A percentile compares a stretch with the other conserved stretches of the same genome.
Evolutionary conservation across 2,329 filamentous ascomycete genomes (phyloP).

Genomic region (Tolypocladium paradoxum): DNA sequence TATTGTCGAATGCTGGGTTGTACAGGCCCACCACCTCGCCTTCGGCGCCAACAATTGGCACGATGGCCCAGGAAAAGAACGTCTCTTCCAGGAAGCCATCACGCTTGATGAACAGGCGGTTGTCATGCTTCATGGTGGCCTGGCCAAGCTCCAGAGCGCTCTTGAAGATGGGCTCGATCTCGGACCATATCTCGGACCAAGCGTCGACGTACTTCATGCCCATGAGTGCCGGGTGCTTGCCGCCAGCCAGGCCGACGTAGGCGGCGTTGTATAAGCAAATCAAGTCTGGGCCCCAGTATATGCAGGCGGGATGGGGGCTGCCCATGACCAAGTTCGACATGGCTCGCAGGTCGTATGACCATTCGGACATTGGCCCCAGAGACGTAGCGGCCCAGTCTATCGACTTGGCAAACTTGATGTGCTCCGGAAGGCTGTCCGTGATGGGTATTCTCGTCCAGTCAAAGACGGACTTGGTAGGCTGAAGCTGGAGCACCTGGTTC

Average conservation of each 20-base stretch:
- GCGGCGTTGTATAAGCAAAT: constrained; percentile 64
- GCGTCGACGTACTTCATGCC: constrained; percentile 57
- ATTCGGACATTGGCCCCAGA: constrained; percentile 65
- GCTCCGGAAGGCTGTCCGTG: constrained; percentile 51
- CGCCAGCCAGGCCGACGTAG: constrained; percentile 59
- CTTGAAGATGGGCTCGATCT: constrained; percentile 57
- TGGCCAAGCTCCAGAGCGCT: constrained; percentile 60
- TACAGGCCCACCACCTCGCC: constrained; percentile 67
- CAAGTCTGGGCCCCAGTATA: constrained; percentile 69
- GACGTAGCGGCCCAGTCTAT: constrained; percentile 64
- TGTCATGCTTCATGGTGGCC: constrained; percentile 77
- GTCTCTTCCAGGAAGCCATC: constrained; percentile 65
- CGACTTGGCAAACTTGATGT: constrained; percentile 62
- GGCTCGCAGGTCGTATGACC: constrained; percentile 59
- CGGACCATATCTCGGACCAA: constrained; percentile 67
- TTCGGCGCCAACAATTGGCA: constrained; percentile 64
- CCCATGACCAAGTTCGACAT: constrained; percentile 80
- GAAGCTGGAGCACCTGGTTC: constrained; percentile 25
- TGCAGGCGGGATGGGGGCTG: constrained; percentile 60
- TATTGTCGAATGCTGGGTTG: constrained; percentile 76
- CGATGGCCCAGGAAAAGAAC: constrained; percentile 74
- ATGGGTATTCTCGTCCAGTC: constrained; percentile 71
- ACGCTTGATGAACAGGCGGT: constrained; percentile 61
- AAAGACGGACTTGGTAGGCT: constrained; percentile 31
- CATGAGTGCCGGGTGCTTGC: constrained; percentile 69